These are phyloP conservation scores for Fusarium fujikuroi DNA, from an alignment of 2,329 filamentous ascomycete genomes.

Conservation along the genomic window DNA sequence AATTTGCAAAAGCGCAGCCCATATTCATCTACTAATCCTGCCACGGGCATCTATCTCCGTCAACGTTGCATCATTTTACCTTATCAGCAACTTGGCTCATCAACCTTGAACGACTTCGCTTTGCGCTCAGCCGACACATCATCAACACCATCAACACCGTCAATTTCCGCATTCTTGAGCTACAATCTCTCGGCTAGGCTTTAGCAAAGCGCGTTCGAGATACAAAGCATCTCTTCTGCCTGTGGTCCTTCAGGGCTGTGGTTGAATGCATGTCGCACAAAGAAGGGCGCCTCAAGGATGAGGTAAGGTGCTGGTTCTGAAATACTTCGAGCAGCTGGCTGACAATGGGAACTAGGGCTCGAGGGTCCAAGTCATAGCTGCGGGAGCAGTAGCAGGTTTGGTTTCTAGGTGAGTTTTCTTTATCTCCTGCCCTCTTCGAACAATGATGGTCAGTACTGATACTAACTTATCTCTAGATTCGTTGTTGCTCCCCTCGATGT, in stretches of 20 bases:
- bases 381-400: conserved; percentile 77
- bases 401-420: conserved; percentile 75
- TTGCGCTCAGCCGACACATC: conserved; percentile 36
- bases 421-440: not conserved
- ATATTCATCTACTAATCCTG: conserved; percentile 1
- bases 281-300: conserved; percentile 65
- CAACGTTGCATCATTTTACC: conserved; percentile 17
- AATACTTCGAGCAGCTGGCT: not conserved
- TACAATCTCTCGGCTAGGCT: not conserved
- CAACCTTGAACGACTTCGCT: conserved; percentile 49
- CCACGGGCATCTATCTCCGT: conserved; percentile 36
- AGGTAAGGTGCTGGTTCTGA: conserved; percentile 53
- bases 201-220: not conserved
- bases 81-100: conserved; percentile 26
- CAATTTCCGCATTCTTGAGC: not conserved
- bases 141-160: not conserved
- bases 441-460: conserved; percentile 23
- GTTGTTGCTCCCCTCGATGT: conserved; percentile 95
- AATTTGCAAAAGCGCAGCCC: not conserved
- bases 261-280: conserved; percentile 51
- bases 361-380: conserved; percentile 64
- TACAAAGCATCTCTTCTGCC: conserved; percentile 37
- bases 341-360: conserved; percentile 57
- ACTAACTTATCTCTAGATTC: conserved; percentile 67
- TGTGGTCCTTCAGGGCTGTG: conserved; percentile 32